phyloP scores from a whole-genome alignment of 306 rosid species.

The Gastrolobium villosum region DNA sequence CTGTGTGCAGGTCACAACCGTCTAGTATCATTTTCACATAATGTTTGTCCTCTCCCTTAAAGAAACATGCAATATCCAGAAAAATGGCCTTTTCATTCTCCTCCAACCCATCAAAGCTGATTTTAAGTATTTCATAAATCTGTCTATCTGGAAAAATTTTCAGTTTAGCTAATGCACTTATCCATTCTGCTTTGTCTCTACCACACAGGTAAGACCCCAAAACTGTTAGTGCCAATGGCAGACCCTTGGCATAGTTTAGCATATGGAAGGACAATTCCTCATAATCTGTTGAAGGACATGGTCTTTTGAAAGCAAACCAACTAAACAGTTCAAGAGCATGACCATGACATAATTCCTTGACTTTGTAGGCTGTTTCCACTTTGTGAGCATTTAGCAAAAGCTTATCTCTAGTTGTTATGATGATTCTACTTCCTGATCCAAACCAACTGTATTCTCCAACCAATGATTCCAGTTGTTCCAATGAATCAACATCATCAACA shows the following conservation, averaged over 20 bases:
- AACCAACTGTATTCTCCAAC: constrained; percentile 41
- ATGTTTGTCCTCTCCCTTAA: constrained; percentile 23
- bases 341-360: constrained; percentile 8
- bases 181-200: constrained; percentile 18
- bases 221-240: constrained; percentile 39
- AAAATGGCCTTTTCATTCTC: constrained; percentile 36
- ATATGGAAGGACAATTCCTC: background rate
- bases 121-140: constrained; percentile 30
- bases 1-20: constrained; percentile 37
- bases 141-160: background rate
- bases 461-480: constrained; percentile 42
- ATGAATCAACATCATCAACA: constrained; percentile 39
- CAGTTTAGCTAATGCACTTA: background rate
- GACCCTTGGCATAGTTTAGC: constrained; percentile 36
- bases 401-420: constrained; percentile 46
- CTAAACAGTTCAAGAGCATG: constrained; percentile 39
- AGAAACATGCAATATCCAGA: constrained; percentile 50
- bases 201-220: constrained; percentile 20
- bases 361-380: background rate
- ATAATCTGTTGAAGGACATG: constrained; percentile 3
- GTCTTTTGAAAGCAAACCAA: constrained; percentile 30
- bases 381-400: constrained; percentile 27
- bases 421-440: constrained; percentile 40
- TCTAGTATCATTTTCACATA: constrained; percentile 12
- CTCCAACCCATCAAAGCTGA: constrained; percentile 43